Base-by-base conservation (phyloP, 345 rosid species). In the Cardamine resedifolia region DNA sequence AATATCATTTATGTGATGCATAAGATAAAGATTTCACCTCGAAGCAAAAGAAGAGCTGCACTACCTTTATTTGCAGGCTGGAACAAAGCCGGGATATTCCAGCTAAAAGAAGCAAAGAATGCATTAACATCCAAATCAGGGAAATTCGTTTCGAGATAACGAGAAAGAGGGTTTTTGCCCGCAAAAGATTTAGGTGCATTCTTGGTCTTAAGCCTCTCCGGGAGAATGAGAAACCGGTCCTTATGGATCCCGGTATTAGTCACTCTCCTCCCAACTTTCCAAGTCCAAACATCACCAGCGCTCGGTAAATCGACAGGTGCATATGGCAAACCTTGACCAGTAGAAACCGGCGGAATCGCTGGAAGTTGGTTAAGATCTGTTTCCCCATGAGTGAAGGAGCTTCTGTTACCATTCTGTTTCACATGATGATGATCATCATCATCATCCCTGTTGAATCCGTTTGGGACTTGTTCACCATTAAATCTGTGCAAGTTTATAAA, bases 181-280 rank as follows among this genome's bases (percentile, higher is more conserved):
- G 87, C 88, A 50, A 90, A 88, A 26, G 63, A 7, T 62, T 67
- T 75, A 4, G 79, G 53, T 57, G 16, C 24, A 38, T 70, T 55
- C 28, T 33, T 47, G 47, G 12, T 24, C 43, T 33, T 53, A 65
- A 90, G 85, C 67, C 83, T 73, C 20, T 44, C 72, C 4, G 97
- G 98, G 73, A 83, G 84, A 70, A 55, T 79, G 6, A 94, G 26
- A 64, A 70, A 88, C 65, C 97, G 74, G 62, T 94, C 98, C 10
- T 38, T 51, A 59, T 74, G 84, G 62, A 81, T 57, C 15, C 97
- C 97, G 6, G 74, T 41, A 51, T 0, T 10, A 41, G 44, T 68
- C 48, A 78, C 81, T 82, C 97, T 84, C 77, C 21, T 89, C 68
- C 98, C 98, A 57, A 91, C 98, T 67, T 75, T 85, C 98, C 98